Evolutionary conservation across 805 yeast species (phyloP).

Genomic region (Kluyveromyces lactis): DNA sequence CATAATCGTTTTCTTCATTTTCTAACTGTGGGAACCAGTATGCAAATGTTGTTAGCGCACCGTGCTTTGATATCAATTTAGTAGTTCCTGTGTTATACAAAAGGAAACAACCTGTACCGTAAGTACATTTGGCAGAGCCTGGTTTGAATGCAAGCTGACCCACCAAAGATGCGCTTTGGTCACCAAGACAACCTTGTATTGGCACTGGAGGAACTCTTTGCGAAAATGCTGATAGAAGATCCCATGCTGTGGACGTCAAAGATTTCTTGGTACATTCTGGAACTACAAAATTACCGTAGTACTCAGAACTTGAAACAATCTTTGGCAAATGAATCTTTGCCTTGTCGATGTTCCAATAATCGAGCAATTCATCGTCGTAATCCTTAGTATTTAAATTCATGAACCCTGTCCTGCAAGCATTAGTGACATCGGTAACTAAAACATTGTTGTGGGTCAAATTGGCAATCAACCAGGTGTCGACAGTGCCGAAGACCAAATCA

Average conservation of each 20-base stretch:
- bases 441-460: slow-evolving; percentile 64
- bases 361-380: slow-evolving; percentile 68
- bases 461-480: slow-evolving; percentile 89
- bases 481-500: slow-evolving; percentile 84
- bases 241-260: slow-evolving; percentile 41
- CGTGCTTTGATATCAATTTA: slow-evolving; percentile 65
- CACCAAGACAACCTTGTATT: slow-evolving; percentile 86
- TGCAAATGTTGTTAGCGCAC: slow-evolving; percentile 83
- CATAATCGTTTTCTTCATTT: slow-evolving; percentile 26
- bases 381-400: slow-evolving; percentile 71
- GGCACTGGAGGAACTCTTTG: slow-evolving; percentile 53
- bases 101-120: slow-evolving; percentile 92
- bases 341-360: slow-evolving; percentile 73
- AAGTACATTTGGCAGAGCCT: slow-evolving; percentile 90
- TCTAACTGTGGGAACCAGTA: slow-evolving; percentile 76
- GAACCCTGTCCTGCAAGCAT: slow-evolving; percentile 86
- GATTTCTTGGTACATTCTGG: slow-evolving; percentile 50
- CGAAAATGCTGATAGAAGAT: slow-evolving; percentile 43
- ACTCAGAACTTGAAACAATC: slow-evolving; percentile 69
- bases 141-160: slow-evolving; percentile 81
- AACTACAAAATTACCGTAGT: slow-evolving; percentile 61
- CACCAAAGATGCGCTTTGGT: slow-evolving; percentile 87
- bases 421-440: slow-evolving; percentile 79
- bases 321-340: slow-evolving; percentile 60
- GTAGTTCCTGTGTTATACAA: slow-evolving; percentile 76